These are phyloP conservation scores for Kwoniella shandongensis DNA, from an alignment of 768 basidiomycete species.

Conservation along the genomic window DNA sequence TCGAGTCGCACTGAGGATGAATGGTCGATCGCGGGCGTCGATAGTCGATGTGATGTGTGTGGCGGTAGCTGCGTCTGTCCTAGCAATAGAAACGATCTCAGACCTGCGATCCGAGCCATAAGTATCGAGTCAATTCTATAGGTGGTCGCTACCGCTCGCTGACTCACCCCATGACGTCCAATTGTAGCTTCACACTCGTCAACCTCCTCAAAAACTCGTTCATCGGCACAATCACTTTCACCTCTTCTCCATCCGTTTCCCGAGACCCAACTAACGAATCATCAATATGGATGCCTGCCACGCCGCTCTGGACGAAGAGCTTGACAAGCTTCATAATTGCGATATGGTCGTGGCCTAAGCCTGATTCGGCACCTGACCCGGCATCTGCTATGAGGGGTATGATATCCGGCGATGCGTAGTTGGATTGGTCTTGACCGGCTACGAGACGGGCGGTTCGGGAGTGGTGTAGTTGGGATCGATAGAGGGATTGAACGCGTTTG, in stretches of 20 bases:
- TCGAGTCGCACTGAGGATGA: conserved; percentile 55
- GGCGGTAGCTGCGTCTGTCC: conserved; percentile 86
- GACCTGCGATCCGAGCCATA: conserved; percentile 19
- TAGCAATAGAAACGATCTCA: conserved; percentile 67
- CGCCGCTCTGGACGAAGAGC: conserved; percentile 93
- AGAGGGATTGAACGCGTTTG: conserved; percentile 87
- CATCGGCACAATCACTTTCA: conserved; percentile 75
- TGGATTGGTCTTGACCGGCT: conserved; percentile 63
- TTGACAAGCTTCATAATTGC: conserved; percentile 93
- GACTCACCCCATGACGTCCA: conserved; percentile 82
- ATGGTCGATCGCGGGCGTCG: conserved; percentile 73
- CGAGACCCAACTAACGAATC: conserved; percentile 86
- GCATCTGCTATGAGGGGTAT: conserved; percentile 92
- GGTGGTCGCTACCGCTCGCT: too few species aligned
- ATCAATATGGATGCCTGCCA: conserved; percentile 85
- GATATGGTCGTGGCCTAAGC: conserved; percentile 76
- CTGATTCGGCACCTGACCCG: conserved; percentile 73
- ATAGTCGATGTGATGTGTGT: conserved; percentile 80
- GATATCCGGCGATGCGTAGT: not conserved
- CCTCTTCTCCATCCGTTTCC: too few species aligned
- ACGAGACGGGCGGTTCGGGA: conserved; percentile 59
- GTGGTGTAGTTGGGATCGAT: conserved; percentile 87
- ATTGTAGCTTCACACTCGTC: conserved; percentile 80
- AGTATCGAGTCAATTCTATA: not conserved
- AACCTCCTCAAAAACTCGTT: conserved; percentile 83